A percentile compares a stretch with the other conserved stretches of the same genome.
phyloP scores from a whole-genome alignment of 179 eudicot genomes.

The Spinacia oleracea region DNA sequence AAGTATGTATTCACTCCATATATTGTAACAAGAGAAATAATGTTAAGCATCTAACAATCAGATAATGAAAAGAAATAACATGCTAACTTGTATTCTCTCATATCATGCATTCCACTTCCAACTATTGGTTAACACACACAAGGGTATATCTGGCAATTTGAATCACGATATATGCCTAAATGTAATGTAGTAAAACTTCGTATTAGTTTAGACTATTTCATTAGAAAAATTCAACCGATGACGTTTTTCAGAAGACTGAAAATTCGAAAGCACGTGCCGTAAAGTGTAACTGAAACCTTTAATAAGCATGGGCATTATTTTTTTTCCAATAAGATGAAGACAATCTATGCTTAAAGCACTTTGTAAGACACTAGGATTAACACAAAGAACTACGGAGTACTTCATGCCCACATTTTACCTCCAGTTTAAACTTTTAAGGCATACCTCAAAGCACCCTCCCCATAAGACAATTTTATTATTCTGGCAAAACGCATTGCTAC shows the following conservation, averaged over 20 bases:
- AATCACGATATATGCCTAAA: background rate
- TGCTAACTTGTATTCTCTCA: background rate
- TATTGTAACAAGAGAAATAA: background rate
- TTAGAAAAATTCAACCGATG: background rate
- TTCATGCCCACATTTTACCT: background rate
- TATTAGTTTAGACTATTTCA: background rate
- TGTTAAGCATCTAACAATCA: background rate
- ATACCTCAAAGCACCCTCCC: background rate
- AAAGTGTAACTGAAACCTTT: too few relatives aligned
- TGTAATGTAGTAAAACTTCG: too few relatives aligned
- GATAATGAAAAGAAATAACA: background rate
- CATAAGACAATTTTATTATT: background rate
- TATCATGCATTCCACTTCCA: background rate
- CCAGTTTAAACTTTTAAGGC: background rate
- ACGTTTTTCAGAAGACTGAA: background rate
- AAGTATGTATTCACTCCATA: background rate
- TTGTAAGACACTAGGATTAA: background rate
- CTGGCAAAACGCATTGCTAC: background rate
- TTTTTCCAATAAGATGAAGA: background rate
- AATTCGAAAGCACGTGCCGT: too few relatives aligned
- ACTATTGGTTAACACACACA: background rate
- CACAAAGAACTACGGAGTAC: too few relatives aligned
- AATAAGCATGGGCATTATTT: background rate
- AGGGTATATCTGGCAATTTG: background rate
- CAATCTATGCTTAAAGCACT: background rate